Evolutionary conservation across 2,329 filamentous ascomycete genomes (phyloP), one percentile per base, ranked within the genome.

Genomic region (Cladophialophora exuberans): DNA sequence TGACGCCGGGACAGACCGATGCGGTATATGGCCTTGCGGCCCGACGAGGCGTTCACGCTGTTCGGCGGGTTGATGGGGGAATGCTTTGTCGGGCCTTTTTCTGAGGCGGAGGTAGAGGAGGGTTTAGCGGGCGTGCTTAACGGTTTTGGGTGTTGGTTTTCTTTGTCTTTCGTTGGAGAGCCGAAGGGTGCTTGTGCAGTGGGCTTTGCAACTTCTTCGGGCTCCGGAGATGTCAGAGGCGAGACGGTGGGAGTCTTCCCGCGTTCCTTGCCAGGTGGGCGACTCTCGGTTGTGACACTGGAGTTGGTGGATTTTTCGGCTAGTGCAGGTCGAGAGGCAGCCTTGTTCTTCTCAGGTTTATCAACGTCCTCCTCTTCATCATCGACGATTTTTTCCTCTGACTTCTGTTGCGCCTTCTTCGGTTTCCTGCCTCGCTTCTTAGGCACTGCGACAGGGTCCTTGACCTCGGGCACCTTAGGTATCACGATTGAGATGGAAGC

Each of bases 381-480:
- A n/a, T 57, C 38, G 6, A 18, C 48, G 11, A 23, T 13, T 15
- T 38, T 39, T 30, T 52, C 52, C 33, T 41, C 48, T 22, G 26
- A 25, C 25, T 53, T 47, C 42, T 50, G 47, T 43, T 46, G 33
- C 6, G 15, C 13, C 38, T 63, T 63, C 45, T 63, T 64, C 5
- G 58, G 56, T 46, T 59, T 64, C 15, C 62, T 52, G 7, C 62
- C 62, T 30, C 62, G 59, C 45, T 64, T 64, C 56, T 64, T 64
- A 47, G 61, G 59, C 38, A 41, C 60, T n/a, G 50, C 30, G 35
- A 36, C 35, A 28, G 33, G 22, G 28, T 42, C 49, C 31, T 58
- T 51, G 44, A 26, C 10, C 43, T 60, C 57, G 31, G 33, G 10
- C 15, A n/a, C 18, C 6, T n/a, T 13, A 15, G 57, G 60, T 18